Conservation (phyloP, 139 green algal genomes). For the Ulvella scutata region DNA sequence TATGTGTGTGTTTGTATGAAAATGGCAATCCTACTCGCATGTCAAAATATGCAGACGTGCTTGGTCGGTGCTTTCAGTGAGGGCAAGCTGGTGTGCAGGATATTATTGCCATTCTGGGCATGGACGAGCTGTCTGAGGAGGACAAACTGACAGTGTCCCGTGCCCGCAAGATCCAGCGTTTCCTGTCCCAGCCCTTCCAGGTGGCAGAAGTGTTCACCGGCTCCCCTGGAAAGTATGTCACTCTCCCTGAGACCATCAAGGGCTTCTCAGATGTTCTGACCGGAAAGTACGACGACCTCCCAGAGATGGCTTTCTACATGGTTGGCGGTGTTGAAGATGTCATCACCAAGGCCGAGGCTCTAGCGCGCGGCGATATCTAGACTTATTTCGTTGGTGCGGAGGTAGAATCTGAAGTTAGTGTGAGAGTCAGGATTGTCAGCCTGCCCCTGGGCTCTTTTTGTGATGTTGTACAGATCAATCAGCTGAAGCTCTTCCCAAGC, state of each 20-base stretch:
- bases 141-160: constrained; percentile 97
- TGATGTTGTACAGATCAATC: too few species aligned
- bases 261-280: constrained; percentile 79
- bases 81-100: constrained; percentile 63
- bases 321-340: constrained; percentile 45
- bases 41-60: too few species aligned
- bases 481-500: too few species aligned
- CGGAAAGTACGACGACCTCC: constrained; percentile 95
- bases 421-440: too few species aligned
- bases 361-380: background rate
- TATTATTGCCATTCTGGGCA: constrained; percentile 99
- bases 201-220: constrained; percentile 98
- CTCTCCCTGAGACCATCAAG: constrained; percentile 82
- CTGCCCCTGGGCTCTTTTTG: too few species aligned
- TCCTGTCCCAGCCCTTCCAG: constrained; percentile 97
- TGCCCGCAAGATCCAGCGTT: constrained; percentile 97
- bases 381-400: background rate
- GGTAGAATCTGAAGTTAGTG: too few species aligned
- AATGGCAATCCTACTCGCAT: too few species aligned
- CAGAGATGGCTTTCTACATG: constrained; percentile 99
- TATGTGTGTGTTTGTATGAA: too few species aligned
- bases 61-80: too few species aligned
- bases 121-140: constrained; percentile 98
- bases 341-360: background rate
- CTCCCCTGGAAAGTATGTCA: constrained; percentile 92